Percentiles rank a stretch among this genome's conserved stretches.
These are phyloP conservation scores for Tolypocladium ovalisporum DNA, from an alignment of 2,329 filamentous ascomycete genomes.

Conservation along the genomic window DNA sequence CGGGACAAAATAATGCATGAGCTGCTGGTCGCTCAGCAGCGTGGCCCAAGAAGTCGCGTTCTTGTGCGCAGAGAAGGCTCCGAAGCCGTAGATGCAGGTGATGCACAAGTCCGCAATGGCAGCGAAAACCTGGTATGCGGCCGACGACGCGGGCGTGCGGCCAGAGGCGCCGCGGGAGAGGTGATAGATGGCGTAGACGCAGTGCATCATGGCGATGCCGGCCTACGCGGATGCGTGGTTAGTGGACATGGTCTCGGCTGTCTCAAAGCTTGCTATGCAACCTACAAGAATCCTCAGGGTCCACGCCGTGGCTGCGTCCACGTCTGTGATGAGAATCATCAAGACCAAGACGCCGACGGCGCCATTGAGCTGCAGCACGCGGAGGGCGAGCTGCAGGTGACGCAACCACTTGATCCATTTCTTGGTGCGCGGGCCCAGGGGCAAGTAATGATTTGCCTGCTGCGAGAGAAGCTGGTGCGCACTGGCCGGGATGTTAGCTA, in stretches of 20 bases:
- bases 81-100: slow-evolving; percentile 45
- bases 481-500: slow-evolving; percentile 19
- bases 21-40: slow-evolving; percentile 45
- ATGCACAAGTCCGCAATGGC: slow-evolving; percentile 55
- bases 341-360: slow-evolving; percentile 63
- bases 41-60: slow-evolving; percentile 52
- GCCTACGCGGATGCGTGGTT: slow-evolving; percentile 40
- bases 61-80: slow-evolving; percentile 33
- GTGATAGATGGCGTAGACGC: slow-evolving; percentile 72
- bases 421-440: slow-evolving; percentile 63
- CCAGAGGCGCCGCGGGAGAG: slow-evolving; percentile 58
- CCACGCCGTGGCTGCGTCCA: slow-evolving; percentile 57
- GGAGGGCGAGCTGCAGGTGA: slow-evolving; percentile 56
- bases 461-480: slow-evolving; percentile 54
- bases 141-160: slow-evolving; percentile 67
- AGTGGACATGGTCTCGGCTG: not conserved
- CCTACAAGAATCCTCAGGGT: slow-evolving; percentile 67
- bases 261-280: slow-evolving; percentile 2
- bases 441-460: slow-evolving; percentile 47
- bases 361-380: slow-evolving; percentile 55
- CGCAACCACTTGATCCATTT: slow-evolving; percentile 58
- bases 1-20: slow-evolving; percentile 50
- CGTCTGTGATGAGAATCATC: slow-evolving; percentile 64
- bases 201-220: slow-evolving; percentile 61
- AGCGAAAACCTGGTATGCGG: slow-evolving; percentile 83